Evolutionary conservation across 495 filamentous ascomycete species (phyloP).

Genomic region (Tuber microsphaerosporum): DNA sequence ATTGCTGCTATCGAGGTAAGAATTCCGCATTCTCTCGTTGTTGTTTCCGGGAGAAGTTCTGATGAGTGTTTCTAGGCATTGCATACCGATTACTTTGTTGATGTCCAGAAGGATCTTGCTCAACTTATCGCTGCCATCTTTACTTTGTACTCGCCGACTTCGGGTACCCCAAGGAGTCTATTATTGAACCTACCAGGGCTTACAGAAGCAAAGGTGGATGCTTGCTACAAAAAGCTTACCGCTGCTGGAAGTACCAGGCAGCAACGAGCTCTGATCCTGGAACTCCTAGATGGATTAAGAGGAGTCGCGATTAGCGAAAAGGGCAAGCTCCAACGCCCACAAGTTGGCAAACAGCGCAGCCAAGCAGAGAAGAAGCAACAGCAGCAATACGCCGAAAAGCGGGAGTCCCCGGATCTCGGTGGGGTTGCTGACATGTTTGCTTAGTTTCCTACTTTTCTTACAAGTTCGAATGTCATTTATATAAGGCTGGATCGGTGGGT

Average conservation of each 20-base stretch:
- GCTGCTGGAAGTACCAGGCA: conserved; percentile 54
- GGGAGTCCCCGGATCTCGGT: conserved; percentile 55
- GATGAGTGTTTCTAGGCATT: conserved; percentile 66
- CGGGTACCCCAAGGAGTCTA: conserved; percentile 53
- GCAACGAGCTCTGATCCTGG: conserved; percentile 76
- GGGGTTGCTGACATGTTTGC: conserved; percentile 65
- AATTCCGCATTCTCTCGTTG: conserved; percentile 52
- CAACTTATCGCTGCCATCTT: conserved; percentile 79
- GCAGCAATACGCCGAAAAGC: conserved; percentile 43
- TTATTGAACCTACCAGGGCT: conserved; percentile 52
- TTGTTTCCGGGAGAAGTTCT: conserved; percentile 36
- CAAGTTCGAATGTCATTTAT: conserved; percentile 5
- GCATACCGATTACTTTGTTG: conserved; percentile 92
- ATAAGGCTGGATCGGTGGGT: conserved; percentile 4
- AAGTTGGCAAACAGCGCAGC: conserved; percentile 37
- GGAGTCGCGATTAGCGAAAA: conserved; percentile 88
- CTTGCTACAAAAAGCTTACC: conserved; percentile 52
- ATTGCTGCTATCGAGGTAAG: conserved; percentile 54
- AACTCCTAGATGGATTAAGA: conserved; percentile 74
- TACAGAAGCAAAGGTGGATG: conserved; percentile 54
- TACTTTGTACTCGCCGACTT: conserved; percentile 60
- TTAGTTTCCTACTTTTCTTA: conserved; percentile 33
- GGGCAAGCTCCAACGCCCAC: conserved; percentile 62
- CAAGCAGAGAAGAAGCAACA: conserved; percentile 52
- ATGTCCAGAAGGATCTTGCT: conserved; percentile 88